Conservation (phyloP, 768 basidiomycete species). For the Lentinula sp. region DNA sequence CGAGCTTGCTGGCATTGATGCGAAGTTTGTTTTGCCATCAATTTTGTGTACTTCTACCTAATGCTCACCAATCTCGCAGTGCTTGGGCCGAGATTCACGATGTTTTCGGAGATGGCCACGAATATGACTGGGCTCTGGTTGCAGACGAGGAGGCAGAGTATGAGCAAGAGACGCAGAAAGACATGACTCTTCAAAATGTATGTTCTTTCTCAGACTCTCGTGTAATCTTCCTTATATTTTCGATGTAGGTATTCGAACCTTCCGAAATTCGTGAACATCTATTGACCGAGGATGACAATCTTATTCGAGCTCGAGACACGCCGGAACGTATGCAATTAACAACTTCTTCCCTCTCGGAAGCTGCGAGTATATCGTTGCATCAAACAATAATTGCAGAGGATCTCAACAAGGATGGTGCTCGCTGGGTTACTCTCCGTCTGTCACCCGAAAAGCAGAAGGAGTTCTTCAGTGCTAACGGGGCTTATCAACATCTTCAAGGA, state of each 20-base stretch:
- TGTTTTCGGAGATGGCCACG: conserved; percentile 94
- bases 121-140: conserved; percentile 91
- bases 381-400: conserved; percentile 66
- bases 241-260: conserved; percentile 87
- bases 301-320: conserved; percentile 84
- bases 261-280: conserved; percentile 87
- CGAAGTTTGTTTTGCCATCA: conserved; percentile 50
- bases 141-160: conserved; percentile 65
- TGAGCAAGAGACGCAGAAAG: conserved; percentile 49
- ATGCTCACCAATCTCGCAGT: conserved; percentile 30
- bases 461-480: conserved; percentile 65
- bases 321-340: conserved; percentile 96
- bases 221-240: conserved; percentile 9
- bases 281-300: conserved; percentile 90
- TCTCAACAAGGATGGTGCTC: conserved; percentile 64
- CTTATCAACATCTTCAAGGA: conserved; percentile 51
- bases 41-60: neutral
- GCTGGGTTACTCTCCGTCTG: conserved; percentile 82
- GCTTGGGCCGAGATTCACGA: conserved; percentile 95
- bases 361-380: conserved; percentile 54
- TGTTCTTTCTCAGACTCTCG: conserved; percentile 11
- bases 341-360: conserved; percentile 73
- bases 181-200: conserved; percentile 85
- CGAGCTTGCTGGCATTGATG: conserved; percentile 75
- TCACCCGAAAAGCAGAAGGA: conserved; percentile 59